These are phyloP conservation scores for Heliosperma pusillum DNA, from an alignment of 148 eudicot genomes.

Conservation along the genomic window DNA sequence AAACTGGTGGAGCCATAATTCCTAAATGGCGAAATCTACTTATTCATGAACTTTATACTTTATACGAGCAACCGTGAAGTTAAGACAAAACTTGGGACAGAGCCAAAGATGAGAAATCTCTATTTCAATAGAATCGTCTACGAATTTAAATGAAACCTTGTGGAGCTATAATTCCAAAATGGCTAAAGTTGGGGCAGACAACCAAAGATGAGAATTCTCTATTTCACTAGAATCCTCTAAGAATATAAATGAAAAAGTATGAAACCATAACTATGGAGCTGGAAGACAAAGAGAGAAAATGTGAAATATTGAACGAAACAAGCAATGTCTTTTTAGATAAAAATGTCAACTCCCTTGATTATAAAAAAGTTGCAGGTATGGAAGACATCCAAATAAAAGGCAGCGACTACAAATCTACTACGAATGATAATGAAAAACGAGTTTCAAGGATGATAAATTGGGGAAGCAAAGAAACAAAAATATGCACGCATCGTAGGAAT, in stretches of 20 bases:
- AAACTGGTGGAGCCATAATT: background rate
- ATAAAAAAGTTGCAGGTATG: background rate
- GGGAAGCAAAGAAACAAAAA: background rate
- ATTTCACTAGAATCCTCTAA: background rate
- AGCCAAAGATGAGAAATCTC: background rate
- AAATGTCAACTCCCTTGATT: background rate
- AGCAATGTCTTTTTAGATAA: background rate
- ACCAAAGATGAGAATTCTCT: background rate
- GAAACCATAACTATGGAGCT: background rate
- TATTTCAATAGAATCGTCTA: background rate
- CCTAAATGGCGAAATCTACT: background rate
- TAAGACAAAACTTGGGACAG: background rate
- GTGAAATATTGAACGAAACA: background rate
- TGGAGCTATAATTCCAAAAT: background rate
- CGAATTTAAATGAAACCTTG: too few species aligned
- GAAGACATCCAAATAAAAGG: background rate
- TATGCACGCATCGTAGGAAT: background rate
- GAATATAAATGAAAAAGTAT: too few species aligned
- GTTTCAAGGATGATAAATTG: background rate
- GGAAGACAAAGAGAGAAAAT: background rate
- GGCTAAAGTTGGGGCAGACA: background rate
- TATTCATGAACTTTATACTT: background rate
- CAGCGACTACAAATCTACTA: background rate
- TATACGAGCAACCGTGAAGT: background rate
- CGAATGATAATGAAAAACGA: background rate